A percentile compares a stretch with the other conserved stretches of the same genome.
These are phyloP conservation scores for Rhynchosporium agropyri DNA, from an alignment of 2,329 filamentous ascomycete genomes.

Conservation along the genomic window DNA sequence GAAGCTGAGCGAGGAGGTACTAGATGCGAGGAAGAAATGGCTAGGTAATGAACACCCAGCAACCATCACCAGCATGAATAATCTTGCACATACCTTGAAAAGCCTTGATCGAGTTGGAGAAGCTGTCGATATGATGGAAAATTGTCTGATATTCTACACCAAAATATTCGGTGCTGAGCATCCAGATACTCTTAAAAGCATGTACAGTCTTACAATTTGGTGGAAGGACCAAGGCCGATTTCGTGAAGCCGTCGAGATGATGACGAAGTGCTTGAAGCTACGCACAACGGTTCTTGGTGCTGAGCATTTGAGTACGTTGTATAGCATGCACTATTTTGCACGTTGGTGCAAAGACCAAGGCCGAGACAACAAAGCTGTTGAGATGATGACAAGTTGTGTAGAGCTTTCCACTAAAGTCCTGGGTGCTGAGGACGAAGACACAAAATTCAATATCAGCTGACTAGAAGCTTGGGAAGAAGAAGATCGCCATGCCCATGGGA, in stretches of 20 bases:
- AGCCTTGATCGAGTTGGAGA: constrained; percentile 20
- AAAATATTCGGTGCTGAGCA: constrained; percentile 16
- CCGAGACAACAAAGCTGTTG: neutral
- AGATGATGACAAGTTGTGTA: constrained; percentile 12
- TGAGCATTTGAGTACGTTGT: constrained; percentile 20
- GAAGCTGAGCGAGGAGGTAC: constrained; percentile 6
- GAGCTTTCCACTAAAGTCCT: neutral
- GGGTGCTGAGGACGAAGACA: neutral
- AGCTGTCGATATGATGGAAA: neutral
- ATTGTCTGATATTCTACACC: neutral
- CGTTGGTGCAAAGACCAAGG: neutral
- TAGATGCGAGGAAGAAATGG: constrained; percentile 23
- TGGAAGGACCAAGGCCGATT: neutral
- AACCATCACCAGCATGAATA: constrained; percentile 22
- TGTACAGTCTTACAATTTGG: constrained; percentile 15
- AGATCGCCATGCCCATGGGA: too few species aligned
- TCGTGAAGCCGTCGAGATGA: neutral
- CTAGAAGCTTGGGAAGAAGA: neutral
- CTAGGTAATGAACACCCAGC: constrained; percentile 19
- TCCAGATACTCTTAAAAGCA: constrained; percentile 19
- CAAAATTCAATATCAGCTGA: neutral
- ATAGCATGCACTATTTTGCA: constrained; percentile 19
- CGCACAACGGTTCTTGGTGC: constrained; percentile 1
- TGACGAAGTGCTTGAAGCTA: constrained; percentile 1
- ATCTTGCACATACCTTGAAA: constrained; percentile 18